Evolutionary conservation across 1,139 yeast species (phyloP).

Genomic region (Kluyveromyces marxianus): DNA sequence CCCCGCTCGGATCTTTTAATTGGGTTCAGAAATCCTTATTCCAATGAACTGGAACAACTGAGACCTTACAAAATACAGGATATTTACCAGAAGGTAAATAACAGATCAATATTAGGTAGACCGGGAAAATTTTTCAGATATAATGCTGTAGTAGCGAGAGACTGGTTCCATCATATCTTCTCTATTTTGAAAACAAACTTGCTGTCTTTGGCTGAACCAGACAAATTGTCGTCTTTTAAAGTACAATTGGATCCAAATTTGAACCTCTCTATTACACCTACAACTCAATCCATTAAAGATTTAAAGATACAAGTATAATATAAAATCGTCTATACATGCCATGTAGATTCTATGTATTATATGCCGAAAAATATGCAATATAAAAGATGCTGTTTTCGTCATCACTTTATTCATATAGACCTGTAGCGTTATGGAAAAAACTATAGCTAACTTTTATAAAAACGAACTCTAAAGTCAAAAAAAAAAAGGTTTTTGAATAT

Average conservation of each 20-base stretch:
- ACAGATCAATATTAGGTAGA: slow-evolving; percentile 10
- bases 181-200: neutral
- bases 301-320: neutral
- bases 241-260: neutral
- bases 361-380: no score
- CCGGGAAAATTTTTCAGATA: slow-evolving; percentile 16
- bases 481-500: neutral
- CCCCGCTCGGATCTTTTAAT: slow-evolving; percentile 25
- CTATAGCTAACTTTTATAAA: neutral
- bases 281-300: neutral
- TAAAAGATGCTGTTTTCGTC: neutral
- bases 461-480: neutral
- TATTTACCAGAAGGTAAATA: slow-evolving; percentile 17
- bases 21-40: slow-evolving; percentile 23
- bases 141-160: slow-evolving; percentile 22
- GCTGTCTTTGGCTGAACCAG: neutral
- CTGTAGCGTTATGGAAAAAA: neutral
- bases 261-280: neutral
- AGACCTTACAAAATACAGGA: slow-evolving; percentile 16
- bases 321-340: no score
- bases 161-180: slow-evolving; percentile 24
- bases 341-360: no score
- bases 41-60: slow-evolving; percentile 21
- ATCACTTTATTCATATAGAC: neutral
- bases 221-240: neutral